These are phyloP conservation scores for Solanum virginianum DNA, from an alignment of 257 asterid species.

Conservation along the genomic window DNA sequence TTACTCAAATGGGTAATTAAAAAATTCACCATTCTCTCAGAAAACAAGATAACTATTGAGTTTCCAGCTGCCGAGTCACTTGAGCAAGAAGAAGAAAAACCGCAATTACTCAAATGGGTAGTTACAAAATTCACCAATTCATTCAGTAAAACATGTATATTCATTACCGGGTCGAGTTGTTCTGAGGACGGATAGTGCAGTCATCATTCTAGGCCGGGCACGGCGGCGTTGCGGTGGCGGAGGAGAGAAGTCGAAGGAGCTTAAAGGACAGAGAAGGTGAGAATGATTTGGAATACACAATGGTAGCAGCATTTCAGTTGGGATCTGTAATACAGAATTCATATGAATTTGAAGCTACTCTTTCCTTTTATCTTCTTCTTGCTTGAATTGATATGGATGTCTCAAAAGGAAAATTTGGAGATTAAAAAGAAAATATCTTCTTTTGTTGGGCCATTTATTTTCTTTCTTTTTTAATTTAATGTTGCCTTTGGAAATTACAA, in stretches of 20 bases:
- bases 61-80: too few species aligned
- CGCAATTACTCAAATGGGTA: not conserved
- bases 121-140: not conserved
- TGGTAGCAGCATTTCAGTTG: not conserved
- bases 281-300: not conserved
- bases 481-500: too few species aligned
- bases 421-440: not conserved
- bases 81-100: too few species aligned
- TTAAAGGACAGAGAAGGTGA: not conserved
- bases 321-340: not conserved
- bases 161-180: conserved; percentile 43
- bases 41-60: too few species aligned
- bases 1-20: not conserved
- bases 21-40: too few species aligned
- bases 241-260: not conserved
- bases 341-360: not conserved
- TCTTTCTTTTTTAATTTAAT: too few species aligned
- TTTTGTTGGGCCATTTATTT: not conserved
- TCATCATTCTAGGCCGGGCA: conserved; percentile 11
- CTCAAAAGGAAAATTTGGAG: too few species aligned
- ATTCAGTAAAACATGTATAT: not conserved
- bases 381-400: not conserved
- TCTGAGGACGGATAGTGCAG: conserved; percentile 43
- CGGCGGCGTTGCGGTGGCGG: conserved; percentile 19
- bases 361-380: too few species aligned